These are phyloP conservation scores for Exobasidium rhododendri DNA, from an alignment of 1,284 basidiomycete species.

Conservation along the genomic window DNA sequence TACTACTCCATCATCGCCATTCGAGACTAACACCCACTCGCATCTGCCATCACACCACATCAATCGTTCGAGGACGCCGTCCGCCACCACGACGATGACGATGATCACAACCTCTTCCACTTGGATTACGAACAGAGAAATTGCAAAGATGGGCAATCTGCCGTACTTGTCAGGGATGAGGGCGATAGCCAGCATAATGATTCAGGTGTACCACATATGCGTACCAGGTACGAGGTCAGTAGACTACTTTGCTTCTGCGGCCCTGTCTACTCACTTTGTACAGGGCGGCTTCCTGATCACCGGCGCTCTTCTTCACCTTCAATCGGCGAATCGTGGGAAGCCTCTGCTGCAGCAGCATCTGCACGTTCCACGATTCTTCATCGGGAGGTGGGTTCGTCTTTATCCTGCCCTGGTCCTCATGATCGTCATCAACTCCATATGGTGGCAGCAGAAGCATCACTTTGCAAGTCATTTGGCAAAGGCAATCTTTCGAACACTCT, in stretches of 20 bases:
- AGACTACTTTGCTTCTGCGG: background rate
- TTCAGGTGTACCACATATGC: background rate
- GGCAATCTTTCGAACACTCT: background rate
- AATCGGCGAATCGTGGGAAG: background rate
- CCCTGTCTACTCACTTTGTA: background rate
- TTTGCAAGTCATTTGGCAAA: background rate
- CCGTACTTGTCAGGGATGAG: background rate
- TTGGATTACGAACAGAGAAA: background rate
- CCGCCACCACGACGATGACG: too few relatives aligned
- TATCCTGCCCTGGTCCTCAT: background rate
- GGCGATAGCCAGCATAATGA: slow-evolving; percentile 1
- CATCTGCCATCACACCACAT: too few relatives aligned
- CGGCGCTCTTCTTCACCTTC: background rate
- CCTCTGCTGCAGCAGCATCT: too few relatives aligned
- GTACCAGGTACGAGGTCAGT: background rate
- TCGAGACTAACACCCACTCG: too few relatives aligned
- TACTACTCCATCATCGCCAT: too few relatives aligned
- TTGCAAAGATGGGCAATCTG: background rate
- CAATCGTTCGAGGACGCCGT: too few relatives aligned
- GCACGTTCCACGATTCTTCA: slow-evolving; percentile 1
- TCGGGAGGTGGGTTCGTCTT: background rate
- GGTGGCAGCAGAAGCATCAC: background rate
- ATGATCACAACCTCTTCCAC: too few relatives aligned
- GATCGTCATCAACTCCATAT: background rate
- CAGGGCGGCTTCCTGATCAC: slow-evolving; percentile 5